Base-by-base conservation (phyloP, 495 filamentous ascomycete genomes). In the Aspergillus sparsus region DNA sequence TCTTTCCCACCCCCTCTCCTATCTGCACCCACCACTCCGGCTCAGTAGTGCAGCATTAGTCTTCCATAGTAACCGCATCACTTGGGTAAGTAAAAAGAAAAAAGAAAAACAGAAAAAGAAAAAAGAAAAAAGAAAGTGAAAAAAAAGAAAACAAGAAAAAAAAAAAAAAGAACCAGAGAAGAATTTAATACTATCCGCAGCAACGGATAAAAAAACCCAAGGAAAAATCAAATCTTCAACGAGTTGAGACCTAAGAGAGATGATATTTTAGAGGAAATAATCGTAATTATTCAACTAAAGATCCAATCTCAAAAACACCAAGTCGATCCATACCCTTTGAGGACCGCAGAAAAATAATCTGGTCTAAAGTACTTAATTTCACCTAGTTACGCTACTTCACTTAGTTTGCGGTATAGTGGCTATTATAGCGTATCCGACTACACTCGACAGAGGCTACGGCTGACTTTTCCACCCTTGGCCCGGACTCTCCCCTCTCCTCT, bases 11-110 rank as follows among this genome's bases (percentile, higher is more conserved):
- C 54, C 42, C 51, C 31, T 31, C 53, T 49, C 18, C 39, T 60
- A 54, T 58, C 62, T 60, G 53, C 56, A 35, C 49, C 61, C 65
- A 64, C 61, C 58, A 41, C 56, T 56, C 50, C 52, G 64, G 61
- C 57, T 61, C 58, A 39, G 44, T 66, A 47, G 55, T 55, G 27
- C 50, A 36, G 50, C 35, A 47, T 47, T 47, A 47, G 44, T 18
- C 44, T 18, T 18, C 44, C 44, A 47, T 45, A 10, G 41, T 46
- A 34, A 42, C 45, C 21, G 41, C n/a, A 56, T 18, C 8, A 41
- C 53, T 55, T 45, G 39, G 16, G 15, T 32, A 39, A 18, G 27
- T 3, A 6, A 0, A 32, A 32, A 18, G 32, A 45, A 33, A 39
- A 45, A 41, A 41, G 37, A 13, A 41, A 41, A 13, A 41, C 9